Conservation (phyloP, 257 asterid genomes). For the Voacanga thouarsii region DNA sequence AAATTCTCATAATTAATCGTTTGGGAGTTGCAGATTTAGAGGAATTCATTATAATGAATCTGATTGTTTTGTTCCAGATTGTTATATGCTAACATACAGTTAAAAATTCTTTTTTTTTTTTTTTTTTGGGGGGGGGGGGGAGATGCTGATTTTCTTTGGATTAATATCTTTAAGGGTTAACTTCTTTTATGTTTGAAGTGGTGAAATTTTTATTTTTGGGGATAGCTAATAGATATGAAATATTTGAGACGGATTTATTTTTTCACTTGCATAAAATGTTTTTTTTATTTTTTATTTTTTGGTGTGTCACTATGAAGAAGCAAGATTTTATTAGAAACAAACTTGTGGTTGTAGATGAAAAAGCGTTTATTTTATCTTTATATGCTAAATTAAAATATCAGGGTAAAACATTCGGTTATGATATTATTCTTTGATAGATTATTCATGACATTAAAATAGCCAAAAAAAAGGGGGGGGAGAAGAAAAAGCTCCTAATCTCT, state of each 20-base stretch:
- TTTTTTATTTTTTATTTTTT: no score
- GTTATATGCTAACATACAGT: background rate
- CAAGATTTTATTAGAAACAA: background rate
- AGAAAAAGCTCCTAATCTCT: background rate
- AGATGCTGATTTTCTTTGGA: background rate
- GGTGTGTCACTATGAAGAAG: no score
- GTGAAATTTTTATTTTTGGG: background rate
- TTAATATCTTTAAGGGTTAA: background rate
- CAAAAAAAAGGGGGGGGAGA: no score
- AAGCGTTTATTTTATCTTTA: background rate
- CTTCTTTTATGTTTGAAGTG: background rate
- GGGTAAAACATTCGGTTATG: background rate
- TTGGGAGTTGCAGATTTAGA: background rate
- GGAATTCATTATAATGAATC: background rate
- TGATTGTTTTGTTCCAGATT: background rate
- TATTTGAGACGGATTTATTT: background rate
- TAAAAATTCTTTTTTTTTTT: background rate
- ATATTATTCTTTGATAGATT: background rate
- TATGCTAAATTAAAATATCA: background rate
- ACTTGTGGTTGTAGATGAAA: background rate
- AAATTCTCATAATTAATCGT: background rate
- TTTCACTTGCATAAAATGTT: background rate
- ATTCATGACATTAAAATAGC: background rate
- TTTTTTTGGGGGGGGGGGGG: no score
- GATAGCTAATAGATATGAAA: background rate